phyloP scores from a whole-genome alignment of 169 alveolate genomes.

The Plasmodium ovale region DNA sequence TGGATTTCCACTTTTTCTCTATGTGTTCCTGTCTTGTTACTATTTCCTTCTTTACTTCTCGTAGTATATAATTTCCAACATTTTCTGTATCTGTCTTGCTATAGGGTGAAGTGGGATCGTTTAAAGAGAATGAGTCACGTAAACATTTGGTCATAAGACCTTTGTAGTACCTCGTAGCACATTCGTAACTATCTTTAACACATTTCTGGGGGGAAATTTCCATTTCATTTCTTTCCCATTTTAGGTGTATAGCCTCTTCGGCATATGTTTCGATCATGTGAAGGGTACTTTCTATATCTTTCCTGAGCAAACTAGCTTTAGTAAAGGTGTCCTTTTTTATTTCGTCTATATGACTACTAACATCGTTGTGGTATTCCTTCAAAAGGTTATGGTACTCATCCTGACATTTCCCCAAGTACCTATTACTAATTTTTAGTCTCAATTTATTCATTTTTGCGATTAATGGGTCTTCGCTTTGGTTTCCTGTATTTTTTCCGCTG shows the following conservation, averaged over 20 bases:
- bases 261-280: constrained; percentile 12
- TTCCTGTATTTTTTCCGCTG: background rate
- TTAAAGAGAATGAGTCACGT: constrained; percentile 4
- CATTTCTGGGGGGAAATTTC: background rate
- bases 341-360: constrained; percentile 11
- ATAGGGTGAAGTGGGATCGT: background rate
- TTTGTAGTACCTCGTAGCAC: constrained; percentile 17
- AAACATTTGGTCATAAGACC: background rate
- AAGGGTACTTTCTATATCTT: constrained; percentile 6
- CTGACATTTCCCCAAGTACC: constrained; percentile 24
- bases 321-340: constrained; percentile 22
- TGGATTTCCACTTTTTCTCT: constrained; percentile 8
- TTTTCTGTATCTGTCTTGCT: background rate
- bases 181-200: background rate
- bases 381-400: background rate
- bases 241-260: background rate
- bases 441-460: constrained; percentile 25
- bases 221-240: background rate
- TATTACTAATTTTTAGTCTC: constrained; percentile 14
- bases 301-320: constrained; percentile 11
- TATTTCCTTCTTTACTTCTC: constrained; percentile 28
- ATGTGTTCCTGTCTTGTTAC: background rate
- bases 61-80: background rate
- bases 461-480: background rate
- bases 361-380: constrained; percentile 25